Conservation (phyloP, 2,329 filamentous ascomycete species). For the Atkinsonella texensis region DNA sequence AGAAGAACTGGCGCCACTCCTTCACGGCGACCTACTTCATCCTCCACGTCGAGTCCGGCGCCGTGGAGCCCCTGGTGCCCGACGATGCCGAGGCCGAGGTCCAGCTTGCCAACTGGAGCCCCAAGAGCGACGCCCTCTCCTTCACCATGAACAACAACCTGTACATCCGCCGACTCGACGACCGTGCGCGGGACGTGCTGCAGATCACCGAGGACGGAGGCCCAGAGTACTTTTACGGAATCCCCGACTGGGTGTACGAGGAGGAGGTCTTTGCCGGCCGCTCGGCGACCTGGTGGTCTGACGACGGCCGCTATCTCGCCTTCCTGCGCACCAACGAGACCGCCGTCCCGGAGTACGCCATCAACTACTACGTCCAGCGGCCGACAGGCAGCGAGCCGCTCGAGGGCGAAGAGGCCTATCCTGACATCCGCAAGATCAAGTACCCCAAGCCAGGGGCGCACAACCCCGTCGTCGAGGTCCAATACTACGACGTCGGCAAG, state of each 20-base stretch:
- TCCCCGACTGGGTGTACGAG: slow-evolving; percentile 96
- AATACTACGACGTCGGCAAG: slow-evolving; percentile 76
- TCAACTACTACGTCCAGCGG: slow-evolving; percentile 84
- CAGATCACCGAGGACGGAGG: slow-evolving; percentile 82
- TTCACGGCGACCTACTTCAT: slow-evolving; percentile 82
- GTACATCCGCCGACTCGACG: slow-evolving; percentile 54
- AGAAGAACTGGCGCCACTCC: slow-evolving; percentile 83
- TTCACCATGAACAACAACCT: slow-evolving; percentile 88
- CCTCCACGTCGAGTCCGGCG: slow-evolving; percentile 75
- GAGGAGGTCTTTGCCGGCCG: slow-evolving; percentile 54
- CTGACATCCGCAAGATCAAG: slow-evolving; percentile 84
- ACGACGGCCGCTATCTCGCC: slow-evolving; percentile 77
- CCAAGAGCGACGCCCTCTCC: slow-evolving; percentile 73
- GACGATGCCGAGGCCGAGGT: slow-evolving; percentile 50
- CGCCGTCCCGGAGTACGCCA: slow-evolving; percentile 76
- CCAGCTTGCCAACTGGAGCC: slow-evolving; percentile 84
- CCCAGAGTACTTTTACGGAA: slow-evolving; percentile 80
- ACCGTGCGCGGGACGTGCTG: slow-evolving; percentile 41
- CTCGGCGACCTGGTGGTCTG: slow-evolving; percentile 90
- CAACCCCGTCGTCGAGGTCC: slow-evolving; percentile 78
- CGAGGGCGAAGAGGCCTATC: slow-evolving; percentile 71
- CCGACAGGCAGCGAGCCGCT: slow-evolving; percentile 62
- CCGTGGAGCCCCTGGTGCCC: slow-evolving; percentile 65
- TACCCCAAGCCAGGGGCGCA: slow-evolving; percentile 93
- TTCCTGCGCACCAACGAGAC: slow-evolving; percentile 94